phyloP scores from a whole-genome alignment of 495 filamentous ascomycete genomes.

The Articulospora tetracladia region DNA sequence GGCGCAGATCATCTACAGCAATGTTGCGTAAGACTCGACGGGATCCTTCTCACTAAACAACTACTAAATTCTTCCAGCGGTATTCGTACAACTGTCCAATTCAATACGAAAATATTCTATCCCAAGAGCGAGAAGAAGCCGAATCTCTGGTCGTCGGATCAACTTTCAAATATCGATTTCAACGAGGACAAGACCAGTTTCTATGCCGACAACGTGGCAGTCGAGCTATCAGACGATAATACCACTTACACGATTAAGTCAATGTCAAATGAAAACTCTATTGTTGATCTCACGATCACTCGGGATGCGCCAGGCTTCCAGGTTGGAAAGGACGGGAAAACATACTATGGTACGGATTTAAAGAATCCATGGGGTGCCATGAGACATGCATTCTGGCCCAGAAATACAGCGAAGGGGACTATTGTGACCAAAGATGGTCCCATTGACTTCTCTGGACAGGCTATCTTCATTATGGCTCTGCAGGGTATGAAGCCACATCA shows the following conservation, averaged over 20 bases:
- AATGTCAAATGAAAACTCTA: constrained; percentile 64
- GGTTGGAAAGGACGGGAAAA: constrained; percentile 81
- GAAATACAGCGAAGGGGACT: constrained; percentile 73
- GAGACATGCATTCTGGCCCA: constrained; percentile 89
- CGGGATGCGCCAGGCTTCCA: constrained; percentile 76
- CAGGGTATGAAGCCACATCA: constrained; percentile 99
- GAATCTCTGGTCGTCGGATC: constrained; percentile 75
- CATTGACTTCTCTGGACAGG: constrained; percentile 77
- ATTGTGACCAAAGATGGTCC: constrained; percentile 80
- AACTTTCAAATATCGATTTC: constrained; percentile 72
- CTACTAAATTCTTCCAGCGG: constrained; percentile 55
- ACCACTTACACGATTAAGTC: constrained; percentile 82
- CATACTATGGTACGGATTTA: constrained; percentile 79
- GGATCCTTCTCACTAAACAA: constrained; percentile 5
- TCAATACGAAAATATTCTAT: constrained; percentile 88
- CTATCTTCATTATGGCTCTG: constrained; percentile 74
- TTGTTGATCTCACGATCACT: constrained; percentile 82
- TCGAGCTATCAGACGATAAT: constrained; percentile 82
- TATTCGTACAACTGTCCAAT: constrained; percentile 84
- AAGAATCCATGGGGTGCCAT: constrained; percentile 86
- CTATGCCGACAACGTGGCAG: constrained; percentile 74
- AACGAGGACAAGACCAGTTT: constrained; percentile 78
- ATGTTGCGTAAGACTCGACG: constrained; percentile 72
- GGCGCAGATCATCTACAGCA: constrained; percentile 94
- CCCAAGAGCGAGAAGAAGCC: constrained; percentile 58